Base-by-base conservation (phyloP, 768 basidiomycete species). In the Porphyrellus cyaneotinctus region DNA sequence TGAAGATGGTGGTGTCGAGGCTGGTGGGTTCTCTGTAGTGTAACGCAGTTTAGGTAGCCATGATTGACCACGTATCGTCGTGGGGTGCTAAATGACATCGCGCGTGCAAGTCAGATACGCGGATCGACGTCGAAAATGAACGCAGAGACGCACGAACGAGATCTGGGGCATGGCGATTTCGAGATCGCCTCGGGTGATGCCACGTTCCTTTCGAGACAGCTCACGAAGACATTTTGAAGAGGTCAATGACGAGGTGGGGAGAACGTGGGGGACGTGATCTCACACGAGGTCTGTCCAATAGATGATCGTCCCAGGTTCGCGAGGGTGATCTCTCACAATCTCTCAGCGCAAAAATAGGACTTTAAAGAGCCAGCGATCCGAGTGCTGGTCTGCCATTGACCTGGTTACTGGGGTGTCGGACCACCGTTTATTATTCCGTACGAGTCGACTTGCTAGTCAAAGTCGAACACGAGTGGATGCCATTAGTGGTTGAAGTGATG, bases 221-320 rank as follows among this genome's bases (percentile, higher is more conserved):
- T 93, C 86, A 20, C 74, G 75, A 49, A 97, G 78, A 49, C 79
- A 82, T 62, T 87, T 57, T 14, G 8, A 39, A 14, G 28, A 23
- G 0, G 13, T 36, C 31, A 28, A 46, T 24, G 14, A 33, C 12
- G 23, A 36, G 23, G n/a, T n/a, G 17, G 22, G 4, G n/a, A 15
- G n/a, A 23, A n/a, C 23, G n/a, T n/a, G 17, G 22, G 18, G 1
- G 24, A n/a, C n/a, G 28, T 15, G 30, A 59, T 41, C 83, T 73
- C 70, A 97, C 95, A 97, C 84, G 33, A 97, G 81, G 74, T 98
- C 97, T 4, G 95, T 97, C 87, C 93, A 99, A 66, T 97, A 91
- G 24, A 78, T 66, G 14, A 54, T 79, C 69, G 9, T 70, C 59
- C 67, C 89, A 80, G 60, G 84, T 74, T 22, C 74, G 75, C 64